These are phyloP conservation scores for Ceratobasidium theobromae DNA, from an alignment of 1,284 basidiomycete genomes.

Conservation along the genomic window DNA sequence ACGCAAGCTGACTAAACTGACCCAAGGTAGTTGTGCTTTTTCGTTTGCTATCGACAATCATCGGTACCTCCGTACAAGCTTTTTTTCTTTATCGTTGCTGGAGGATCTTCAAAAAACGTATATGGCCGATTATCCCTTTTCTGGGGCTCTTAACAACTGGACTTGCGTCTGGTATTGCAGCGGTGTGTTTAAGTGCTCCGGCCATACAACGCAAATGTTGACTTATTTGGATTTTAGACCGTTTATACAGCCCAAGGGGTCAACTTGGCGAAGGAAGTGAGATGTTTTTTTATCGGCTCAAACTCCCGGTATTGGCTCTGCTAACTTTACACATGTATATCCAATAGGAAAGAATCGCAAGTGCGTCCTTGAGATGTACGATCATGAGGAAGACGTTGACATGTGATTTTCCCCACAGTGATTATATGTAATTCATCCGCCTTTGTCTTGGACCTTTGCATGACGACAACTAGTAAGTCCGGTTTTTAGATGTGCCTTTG, in stretches of 20 bases:
- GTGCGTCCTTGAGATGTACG: background rate
- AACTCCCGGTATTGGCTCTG: background rate
- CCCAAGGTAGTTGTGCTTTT: background rate
- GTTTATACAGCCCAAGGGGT: too few relatives aligned
- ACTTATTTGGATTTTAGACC: background rate
- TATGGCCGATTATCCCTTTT: background rate
- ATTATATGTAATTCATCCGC: background rate
- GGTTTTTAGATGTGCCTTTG: background rate
- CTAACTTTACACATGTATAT: background rate
- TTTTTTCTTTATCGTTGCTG: constrained; percentile 7
- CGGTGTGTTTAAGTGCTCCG: background rate
- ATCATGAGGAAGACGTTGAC: background rate
- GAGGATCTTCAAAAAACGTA: background rate
- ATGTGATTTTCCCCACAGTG: background rate
- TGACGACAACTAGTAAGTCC: constrained; percentile 10
- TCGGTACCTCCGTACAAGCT: background rate
- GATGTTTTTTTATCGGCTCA: too few relatives aligned
- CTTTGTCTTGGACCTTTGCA: background rate
- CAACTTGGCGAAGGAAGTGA: too few relatives aligned
- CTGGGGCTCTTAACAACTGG: background rate
- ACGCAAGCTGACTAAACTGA: too few relatives aligned
- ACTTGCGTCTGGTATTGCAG: background rate
- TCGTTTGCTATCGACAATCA: background rate
- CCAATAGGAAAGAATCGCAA: background rate
- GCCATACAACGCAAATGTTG: too few relatives aligned